These are phyloP conservation scores for Dichomitus squalens DNA, from an alignment of 1,284 basidiomycete species.

Conservation along the genomic window DNA sequence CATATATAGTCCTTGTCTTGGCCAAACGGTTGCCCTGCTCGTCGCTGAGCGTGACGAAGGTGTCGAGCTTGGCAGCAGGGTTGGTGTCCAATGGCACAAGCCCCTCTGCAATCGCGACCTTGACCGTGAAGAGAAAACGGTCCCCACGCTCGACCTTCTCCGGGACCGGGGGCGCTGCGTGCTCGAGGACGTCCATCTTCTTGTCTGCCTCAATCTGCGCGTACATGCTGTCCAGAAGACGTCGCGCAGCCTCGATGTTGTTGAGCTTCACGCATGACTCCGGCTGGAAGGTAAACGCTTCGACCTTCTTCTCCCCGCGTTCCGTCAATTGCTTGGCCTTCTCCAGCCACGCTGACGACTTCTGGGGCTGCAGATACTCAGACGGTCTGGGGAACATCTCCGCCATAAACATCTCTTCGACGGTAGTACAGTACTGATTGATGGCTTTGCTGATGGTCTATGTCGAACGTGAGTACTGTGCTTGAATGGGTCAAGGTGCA, in stretches of 20 bases:
- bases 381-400: constrained; percentile 91
- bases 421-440: constrained; percentile 87
- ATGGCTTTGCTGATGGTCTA: constrained; percentile 92
- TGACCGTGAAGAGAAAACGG: constrained; percentile 91
- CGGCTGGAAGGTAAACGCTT: constrained; percentile 92
- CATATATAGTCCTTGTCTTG: constrained; percentile 96
- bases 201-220: constrained; percentile 90
- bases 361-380: constrained; percentile 77
- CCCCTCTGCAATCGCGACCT: constrained; percentile 89
- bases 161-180: constrained; percentile 67
- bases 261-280: constrained; percentile 97
- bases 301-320: constrained; percentile 86
- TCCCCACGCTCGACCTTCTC: constrained; percentile 53
- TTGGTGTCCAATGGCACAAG: constrained; percentile 74
- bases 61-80: constrained; percentile 76
- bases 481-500: not conserved
- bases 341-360: constrained; percentile 93
- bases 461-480: not conserved
- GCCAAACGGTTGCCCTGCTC: constrained; percentile 89
- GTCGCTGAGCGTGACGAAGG: constrained; percentile 94
- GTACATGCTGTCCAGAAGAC: constrained; percentile 93
- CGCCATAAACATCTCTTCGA: constrained; percentile 89
- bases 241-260: constrained; percentile 92
- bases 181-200: constrained; percentile 68
- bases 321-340: constrained; percentile 83